Percentiles rank a stretch among this genome's conserved stretches.
phyloP scores from a whole-genome alignment of 1,284 basidiomycete genomes.

The Ganoderma sinense region DNA sequence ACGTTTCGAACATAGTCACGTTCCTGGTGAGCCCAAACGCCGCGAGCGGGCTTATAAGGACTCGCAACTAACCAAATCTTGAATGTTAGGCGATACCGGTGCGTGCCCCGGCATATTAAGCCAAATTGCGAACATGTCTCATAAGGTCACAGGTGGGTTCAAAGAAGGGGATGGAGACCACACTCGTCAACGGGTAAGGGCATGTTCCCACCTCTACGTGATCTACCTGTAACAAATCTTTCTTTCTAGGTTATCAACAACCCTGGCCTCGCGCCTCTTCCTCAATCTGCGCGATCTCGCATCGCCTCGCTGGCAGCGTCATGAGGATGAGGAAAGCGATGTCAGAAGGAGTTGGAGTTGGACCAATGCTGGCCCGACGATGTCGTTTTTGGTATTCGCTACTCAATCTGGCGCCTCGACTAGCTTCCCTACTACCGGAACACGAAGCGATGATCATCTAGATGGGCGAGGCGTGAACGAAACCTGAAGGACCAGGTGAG shows the following conservation, averaged over 20 bases:
- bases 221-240: background rate
- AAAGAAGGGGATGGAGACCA: slow-evolving; percentile 4
- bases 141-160: background rate
- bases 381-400: background rate
- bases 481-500: background rate
- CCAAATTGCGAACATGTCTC: background rate
- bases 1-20: slow-evolving; percentile 1
- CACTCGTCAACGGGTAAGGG: background rate
- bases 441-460: background rate
- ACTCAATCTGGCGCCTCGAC: background rate
- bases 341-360: background rate
- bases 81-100: background rate
- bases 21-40: background rate
- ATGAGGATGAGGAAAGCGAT: background rate
- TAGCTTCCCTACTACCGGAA: too few species aligned
- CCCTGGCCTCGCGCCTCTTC: slow-evolving; percentile 3
- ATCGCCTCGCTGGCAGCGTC: slow-evolving; percentile 5
- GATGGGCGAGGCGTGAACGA: background rate
- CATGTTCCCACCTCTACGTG: too few species aligned
- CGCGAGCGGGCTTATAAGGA: too few species aligned
- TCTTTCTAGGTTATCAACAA: background rate
- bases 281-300: slow-evolving; percentile 1
- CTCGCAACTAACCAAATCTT: background rate
- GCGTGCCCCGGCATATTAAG: background rate
- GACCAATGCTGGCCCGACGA: background rate